Base-by-base conservation (phyloP, 768 basidiomycete species). In the Lactarius indigo region DNA sequence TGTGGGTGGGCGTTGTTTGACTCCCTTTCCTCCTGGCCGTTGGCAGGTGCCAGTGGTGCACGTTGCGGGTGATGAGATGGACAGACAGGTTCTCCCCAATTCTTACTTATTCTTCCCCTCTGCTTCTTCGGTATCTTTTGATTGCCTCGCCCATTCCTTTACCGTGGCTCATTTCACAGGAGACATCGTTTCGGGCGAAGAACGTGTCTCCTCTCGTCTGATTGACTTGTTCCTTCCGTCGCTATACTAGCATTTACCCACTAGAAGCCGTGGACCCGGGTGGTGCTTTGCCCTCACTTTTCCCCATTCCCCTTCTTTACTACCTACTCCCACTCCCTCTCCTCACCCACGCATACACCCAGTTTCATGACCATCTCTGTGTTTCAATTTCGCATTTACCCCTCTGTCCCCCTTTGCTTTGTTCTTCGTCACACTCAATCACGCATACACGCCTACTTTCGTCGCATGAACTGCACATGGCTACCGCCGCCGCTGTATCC, bases 401-500 rank as follows among this genome's bases (percentile, higher is more conserved):
- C 35, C 59, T 20, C 41, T 23, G 59, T 26, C n/a, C 23, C 39
- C 44, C 26, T 26, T 54, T 58, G 18, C 35, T 31, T 35, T 41
- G n/a, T 18, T 33, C 23, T 35, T 52, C 23, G 23, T 18, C 63
- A 58, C 57, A 17, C 20, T 12, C 31, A 31, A n/a, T 26, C 54
- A 37, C 60, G 52, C 35, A 10, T 7, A 41, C 20, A 26, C 41
- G 39, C 56, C n/a, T n/a, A 5, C 47, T 39, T 54, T 62, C 50
- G 52, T 66, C 63, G 61, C 63, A 67, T 71, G 72, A 65, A 64
- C 18, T 69, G 68, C 76, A 74, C 76, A 85, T 85, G 85, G 80
- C 82, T 64, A 74, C 79, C 57, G 74, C 79, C 57, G 78, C 81
- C 60, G 75, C 81, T 61, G 72, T 79, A 58, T 76, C 76, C 65